A percentile compares a stretch with the other conserved stretches of the same genome.
These are phyloP conservation scores for Dactylonectria estremocensis DNA, from an alignment of 2,329 filamentous ascomycete species.

Conservation along the genomic window DNA sequence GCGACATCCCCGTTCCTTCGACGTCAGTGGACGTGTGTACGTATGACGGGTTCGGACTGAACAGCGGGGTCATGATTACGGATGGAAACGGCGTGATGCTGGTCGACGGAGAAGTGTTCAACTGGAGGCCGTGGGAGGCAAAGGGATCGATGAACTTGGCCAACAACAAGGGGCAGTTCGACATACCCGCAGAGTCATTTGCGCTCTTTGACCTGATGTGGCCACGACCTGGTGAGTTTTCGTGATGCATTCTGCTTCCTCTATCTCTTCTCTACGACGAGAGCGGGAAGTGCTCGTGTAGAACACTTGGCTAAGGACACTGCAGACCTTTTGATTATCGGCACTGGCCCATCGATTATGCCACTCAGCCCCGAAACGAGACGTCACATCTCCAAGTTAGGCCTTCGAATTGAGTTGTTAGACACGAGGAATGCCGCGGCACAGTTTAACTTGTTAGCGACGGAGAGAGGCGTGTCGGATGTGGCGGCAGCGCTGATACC, in stretches of 20 bases:
- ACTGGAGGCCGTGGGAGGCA: slow-evolving; percentile 86
- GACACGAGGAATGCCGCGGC: slow-evolving; percentile 95
- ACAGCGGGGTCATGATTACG: slow-evolving; percentile 81
- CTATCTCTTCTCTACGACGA: not conserved
- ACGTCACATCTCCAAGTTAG: slow-evolving; percentile 80
- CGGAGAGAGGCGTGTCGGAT: slow-evolving; percentile 87
- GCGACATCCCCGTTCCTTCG: slow-evolving; percentile 80
- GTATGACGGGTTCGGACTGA: slow-evolving; percentile 86
- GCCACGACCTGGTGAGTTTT: slow-evolving; percentile 85
- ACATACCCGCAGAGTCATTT: slow-evolving; percentile 79
- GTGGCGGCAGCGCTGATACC: slow-evolving; percentile 92
- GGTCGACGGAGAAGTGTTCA: slow-evolving; percentile 88
- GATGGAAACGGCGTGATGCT: slow-evolving; percentile 83
- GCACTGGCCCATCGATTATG: slow-evolving; percentile 81
- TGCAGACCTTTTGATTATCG: slow-evolving; percentile 89
- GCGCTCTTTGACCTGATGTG: slow-evolving; percentile 83
- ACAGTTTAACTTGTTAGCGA: slow-evolving; percentile 96
- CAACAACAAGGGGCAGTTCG: slow-evolving; percentile 87
- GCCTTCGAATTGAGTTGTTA: slow-evolving; percentile 88
- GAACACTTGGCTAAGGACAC: slow-evolving; percentile 27
- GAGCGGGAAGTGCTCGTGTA: not conserved
- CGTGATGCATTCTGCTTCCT: not conserved
- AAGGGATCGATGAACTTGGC: slow-evolving; percentile 66
- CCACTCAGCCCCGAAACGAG: slow-evolving; percentile 84
- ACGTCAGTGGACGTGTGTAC: slow-evolving; percentile 89